Percentiles rank a stretch among this genome's conserved stretches.
Conservation (phyloP, 2,329 filamentous ascomycete species). For the Scedosporium apiospermum region DNA sequence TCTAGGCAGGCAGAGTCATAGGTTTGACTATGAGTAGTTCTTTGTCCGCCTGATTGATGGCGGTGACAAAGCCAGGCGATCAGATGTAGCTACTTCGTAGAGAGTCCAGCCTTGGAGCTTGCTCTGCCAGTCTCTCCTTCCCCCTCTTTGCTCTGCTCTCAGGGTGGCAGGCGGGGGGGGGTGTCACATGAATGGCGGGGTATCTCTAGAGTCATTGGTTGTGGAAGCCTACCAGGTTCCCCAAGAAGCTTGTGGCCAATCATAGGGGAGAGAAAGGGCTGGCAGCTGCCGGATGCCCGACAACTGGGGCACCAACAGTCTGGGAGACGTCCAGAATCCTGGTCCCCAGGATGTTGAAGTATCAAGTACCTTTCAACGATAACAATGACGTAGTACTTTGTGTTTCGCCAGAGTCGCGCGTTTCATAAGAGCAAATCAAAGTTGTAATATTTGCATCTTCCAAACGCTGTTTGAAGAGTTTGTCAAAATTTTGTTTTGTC, state of each 20-base stretch:
- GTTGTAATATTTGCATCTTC: no score
- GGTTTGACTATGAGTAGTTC: background rate
- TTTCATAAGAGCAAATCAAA: no score
- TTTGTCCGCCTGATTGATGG: background rate
- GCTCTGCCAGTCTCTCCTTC: background rate
- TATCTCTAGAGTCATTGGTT: background rate
- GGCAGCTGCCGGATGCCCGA: background rate
- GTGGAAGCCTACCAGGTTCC: background rate
- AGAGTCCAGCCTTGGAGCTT: background rate
- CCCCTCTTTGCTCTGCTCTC: background rate
- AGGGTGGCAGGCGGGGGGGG: background rate
- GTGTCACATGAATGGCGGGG: slow-evolving; percentile 6
- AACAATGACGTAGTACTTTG: no score
- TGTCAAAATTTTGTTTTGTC: no score
- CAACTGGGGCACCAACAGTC: no score
- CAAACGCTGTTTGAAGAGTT: no score
- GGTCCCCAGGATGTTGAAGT: no score
- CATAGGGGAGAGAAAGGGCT: background rate
- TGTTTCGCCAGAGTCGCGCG: no score
- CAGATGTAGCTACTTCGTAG: background rate
- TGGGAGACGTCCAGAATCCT: no score
- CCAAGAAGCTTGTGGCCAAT: background rate
- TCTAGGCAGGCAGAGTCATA: no score
- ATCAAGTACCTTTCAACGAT: no score
- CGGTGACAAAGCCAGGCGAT: background rate